Evolutionary conservation across 2,329 filamentous ascomycete species (phyloP).

Genomic region (Macrophomina phaseolina): DNA sequence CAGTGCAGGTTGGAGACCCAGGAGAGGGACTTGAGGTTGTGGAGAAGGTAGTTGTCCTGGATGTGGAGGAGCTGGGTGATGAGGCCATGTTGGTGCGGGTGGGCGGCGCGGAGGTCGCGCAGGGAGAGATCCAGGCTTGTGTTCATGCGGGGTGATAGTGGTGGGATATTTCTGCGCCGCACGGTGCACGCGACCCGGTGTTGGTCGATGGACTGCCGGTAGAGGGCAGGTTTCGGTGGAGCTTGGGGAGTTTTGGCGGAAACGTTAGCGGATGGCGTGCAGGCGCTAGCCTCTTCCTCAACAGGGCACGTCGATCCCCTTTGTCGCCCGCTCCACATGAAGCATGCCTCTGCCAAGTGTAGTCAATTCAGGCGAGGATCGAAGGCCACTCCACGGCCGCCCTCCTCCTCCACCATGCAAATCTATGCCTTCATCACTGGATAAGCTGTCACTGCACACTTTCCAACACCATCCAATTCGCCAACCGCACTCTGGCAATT

Average conservation of each 20-base stretch:
- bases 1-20: constrained; percentile 21
- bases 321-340: neutral
- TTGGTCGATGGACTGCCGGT: neutral
- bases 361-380: neutral
- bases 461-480: too few relatives aligned
- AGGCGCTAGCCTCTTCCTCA: neutral
- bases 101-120: constrained; percentile 34
- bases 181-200: too few relatives aligned
- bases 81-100: constrained; percentile 49
- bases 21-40: constrained; percentile 21
- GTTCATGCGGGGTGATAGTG: constrained; percentile 1
- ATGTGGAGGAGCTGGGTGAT: constrained; percentile 55
- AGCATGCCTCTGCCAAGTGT: neutral
- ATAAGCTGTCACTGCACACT: too few relatives aligned
- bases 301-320: neutral
- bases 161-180: too few relatives aligned
- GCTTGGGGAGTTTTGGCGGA: neutral
- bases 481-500: too few relatives aligned
- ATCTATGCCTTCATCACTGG: too few relatives aligned
- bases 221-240: neutral
- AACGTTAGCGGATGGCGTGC: neutral
- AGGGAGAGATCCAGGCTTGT: constrained; percentile 5
- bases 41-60: constrained; percentile 43
- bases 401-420: too few relatives aligned
- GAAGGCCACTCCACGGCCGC: neutral